Evolutionary conservation across 192 early-diverging fungal species (phyloP).

Genomic region (Rhizophagus prolifer): DNA sequence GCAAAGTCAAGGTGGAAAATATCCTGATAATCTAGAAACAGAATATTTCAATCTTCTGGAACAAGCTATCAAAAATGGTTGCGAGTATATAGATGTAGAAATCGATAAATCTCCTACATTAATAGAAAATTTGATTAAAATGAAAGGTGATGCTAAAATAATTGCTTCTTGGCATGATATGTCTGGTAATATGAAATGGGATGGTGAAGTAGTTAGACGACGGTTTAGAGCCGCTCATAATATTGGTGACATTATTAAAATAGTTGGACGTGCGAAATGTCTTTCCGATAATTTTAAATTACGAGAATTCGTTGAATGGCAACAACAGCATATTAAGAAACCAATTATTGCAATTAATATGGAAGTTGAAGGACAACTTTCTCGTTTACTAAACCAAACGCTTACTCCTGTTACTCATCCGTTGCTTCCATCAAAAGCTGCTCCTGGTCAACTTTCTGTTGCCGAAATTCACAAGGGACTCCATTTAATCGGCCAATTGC

Average conservation of each 20-base stretch:
- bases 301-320: slow-evolving; percentile 57
- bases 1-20: slow-evolving; percentile 82
- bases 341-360: slow-evolving; percentile 95
- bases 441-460: slow-evolving; percentile 91
- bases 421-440: slow-evolving; percentile 73
- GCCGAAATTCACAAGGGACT: slow-evolving; percentile 76
- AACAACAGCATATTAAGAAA: slow-evolving; percentile 35
- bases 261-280: slow-evolving; percentile 77
- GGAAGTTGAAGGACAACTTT: slow-evolving; percentile 86
- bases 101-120: slow-evolving; percentile 43
- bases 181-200: slow-evolving; percentile 63
- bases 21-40: slow-evolving; percentile 61
- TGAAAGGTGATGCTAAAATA: slow-evolving; percentile 62
- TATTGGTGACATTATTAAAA: slow-evolving; percentile 86
- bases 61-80: slow-evolving; percentile 79
- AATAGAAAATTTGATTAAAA: slow-evolving; percentile 52
- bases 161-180: slow-evolving; percentile 93
- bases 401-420: slow-evolving; percentile 94
- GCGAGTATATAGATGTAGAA: slow-evolving; percentile 94
- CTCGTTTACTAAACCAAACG: slow-evolving; percentile 85
- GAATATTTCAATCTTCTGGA: slow-evolving; percentile 66
- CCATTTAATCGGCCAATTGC: slow-evolving; percentile 64
- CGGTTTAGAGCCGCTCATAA: slow-evolving; percentile 57
- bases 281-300: slow-evolving; percentile 85
- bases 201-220: slow-evolving; percentile 47